Percentiles rank a stretch among this genome's conserved stretches.
Conservation (phyloP, 371 early-diverging fungal genomes). For the Rhizomucor miehei region DNA sequence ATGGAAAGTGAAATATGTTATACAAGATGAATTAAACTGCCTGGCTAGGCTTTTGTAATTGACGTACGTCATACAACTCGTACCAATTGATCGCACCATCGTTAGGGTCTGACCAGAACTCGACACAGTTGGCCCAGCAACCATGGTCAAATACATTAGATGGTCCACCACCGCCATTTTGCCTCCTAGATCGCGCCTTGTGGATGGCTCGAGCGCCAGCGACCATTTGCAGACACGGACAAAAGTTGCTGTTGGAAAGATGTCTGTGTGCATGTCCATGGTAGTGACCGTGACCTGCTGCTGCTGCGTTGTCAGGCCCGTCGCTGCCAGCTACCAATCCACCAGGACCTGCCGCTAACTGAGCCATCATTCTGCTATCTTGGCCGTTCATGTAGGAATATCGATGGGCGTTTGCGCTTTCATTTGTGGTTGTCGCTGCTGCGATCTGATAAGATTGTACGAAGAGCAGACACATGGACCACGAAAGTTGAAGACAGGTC, state of each 20-base stretch:
- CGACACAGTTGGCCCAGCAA: slow-evolving; percentile 67
- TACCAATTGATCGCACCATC: slow-evolving; percentile 63
- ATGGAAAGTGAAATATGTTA: neutral
- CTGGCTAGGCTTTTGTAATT: too few species aligned
- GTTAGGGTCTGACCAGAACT: slow-evolving; percentile 73
- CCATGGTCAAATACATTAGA: slow-evolving; percentile 72
- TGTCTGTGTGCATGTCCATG: slow-evolving; percentile 18
- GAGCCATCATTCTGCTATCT: slow-evolving; percentile 29
- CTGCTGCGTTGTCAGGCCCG: slow-evolving; percentile 2
- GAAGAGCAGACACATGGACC: slow-evolving; percentile 75
- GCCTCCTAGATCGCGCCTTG: slow-evolving; percentile 19
- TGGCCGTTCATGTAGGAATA: slow-evolving; percentile 51
- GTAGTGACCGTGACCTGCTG: neutral
- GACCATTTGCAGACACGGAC: slow-evolving; percentile 44
- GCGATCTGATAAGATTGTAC: slow-evolving; percentile 82
- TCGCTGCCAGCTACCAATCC: slow-evolving; percentile 16
- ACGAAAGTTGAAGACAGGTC: slow-evolving; percentile 70
- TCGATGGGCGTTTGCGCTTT: slow-evolving; percentile 70
- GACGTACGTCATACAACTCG: slow-evolving; percentile 45
- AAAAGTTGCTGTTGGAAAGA: slow-evolving; percentile 17
- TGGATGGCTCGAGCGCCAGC: slow-evolving; percentile 47
- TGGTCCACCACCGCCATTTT: slow-evolving; percentile 2
- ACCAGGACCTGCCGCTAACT: slow-evolving; percentile 33
- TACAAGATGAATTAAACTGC: neutral
- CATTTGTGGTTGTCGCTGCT: slow-evolving; percentile 85